Conservation (phyloP, 495 filamentous ascomycete species). For the Aspergillus panamensis region DNA sequence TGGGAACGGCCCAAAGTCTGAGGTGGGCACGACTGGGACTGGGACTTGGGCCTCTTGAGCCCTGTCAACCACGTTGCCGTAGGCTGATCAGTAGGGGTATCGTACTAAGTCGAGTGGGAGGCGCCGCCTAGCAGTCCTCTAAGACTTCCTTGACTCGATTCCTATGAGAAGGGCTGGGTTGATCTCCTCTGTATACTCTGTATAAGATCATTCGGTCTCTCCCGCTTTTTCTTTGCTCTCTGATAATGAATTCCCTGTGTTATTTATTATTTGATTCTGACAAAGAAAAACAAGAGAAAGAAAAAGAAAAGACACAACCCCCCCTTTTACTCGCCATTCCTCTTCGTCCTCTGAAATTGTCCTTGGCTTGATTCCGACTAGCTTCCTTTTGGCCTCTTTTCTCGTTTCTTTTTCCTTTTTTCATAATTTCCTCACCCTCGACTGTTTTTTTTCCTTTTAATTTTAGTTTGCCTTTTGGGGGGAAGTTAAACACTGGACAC, state of each 20-base stretch:
- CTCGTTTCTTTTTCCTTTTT: conserved; percentile 1
- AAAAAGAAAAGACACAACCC: background rate
- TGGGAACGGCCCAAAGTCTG: conserved; percentile 17
- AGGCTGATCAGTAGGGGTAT: conserved; percentile 19
- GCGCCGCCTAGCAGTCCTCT: background rate
- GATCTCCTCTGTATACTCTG: background rate
- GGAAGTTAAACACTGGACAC: too few species aligned
- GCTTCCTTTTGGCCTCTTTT: conserved; percentile 7
- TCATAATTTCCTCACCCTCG: conserved; percentile 6
- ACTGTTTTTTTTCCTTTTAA: too few species aligned
- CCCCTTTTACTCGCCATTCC: background rate
- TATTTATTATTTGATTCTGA: conserved; percentile 3
- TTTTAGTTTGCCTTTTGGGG: conserved; percentile 1
- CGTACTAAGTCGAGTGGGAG: background rate
- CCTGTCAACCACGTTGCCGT: conserved; percentile 36
- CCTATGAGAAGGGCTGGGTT: background rate
- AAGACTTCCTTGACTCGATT: background rate
- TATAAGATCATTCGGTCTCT: background rate
- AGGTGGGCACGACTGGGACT: conserved; percentile 10
- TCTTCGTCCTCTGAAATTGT: background rate
- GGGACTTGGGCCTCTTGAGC: conserved; percentile 20
- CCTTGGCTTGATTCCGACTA: background rate
- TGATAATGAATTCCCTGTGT: background rate
- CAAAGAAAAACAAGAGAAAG: background rate
- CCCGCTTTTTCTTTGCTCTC: conserved; percentile 7